Percentiles rank a stretch among this genome's conserved stretches.
Conservation (phyloP, 768 basidiomycete genomes). For the Trametes cubensis region DNA sequence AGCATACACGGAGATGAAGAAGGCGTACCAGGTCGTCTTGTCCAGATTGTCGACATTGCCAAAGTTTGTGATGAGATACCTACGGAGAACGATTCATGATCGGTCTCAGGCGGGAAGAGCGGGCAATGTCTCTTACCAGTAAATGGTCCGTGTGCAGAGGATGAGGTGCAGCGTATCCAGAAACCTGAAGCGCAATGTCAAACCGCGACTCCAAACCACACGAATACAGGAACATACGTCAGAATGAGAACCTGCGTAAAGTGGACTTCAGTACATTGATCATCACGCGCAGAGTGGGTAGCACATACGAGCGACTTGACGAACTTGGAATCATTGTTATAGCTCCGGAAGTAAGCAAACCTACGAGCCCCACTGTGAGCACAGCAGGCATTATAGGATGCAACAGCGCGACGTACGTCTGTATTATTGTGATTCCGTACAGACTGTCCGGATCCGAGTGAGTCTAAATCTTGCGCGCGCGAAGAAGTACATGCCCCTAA, state of each 20-base stretch:
- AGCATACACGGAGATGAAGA: background rate
- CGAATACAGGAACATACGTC: slow-evolving; percentile 1
- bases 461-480: background rate
- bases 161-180: slow-evolving; percentile 49
- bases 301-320: slow-evolving; percentile 45
- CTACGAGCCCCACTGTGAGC: slow-evolving; percentile 19
- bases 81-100: slow-evolving; percentile 21
- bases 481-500: background rate
- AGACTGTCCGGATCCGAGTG: slow-evolving; percentile 34
- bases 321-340: slow-evolving; percentile 42
- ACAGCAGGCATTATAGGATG: slow-evolving; percentile 35
- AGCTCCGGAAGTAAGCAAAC: slow-evolving; percentile 35
- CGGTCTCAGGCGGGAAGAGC: background rate
- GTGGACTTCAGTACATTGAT: background rate
- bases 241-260: slow-evolving; percentile 13
- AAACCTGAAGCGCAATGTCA: slow-evolving; percentile 30
- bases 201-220: background rate
- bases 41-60: slow-evolving; percentile 40
- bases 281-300: background rate
- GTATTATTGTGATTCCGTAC: slow-evolving; percentile 50
- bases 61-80: slow-evolving; percentile 52
- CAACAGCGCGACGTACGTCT: slow-evolving; percentile 14
- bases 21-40: slow-evolving; percentile 45
- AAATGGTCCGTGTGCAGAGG: slow-evolving; percentile 49
- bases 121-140: slow-evolving; percentile 40